Percentiles rank a stretch among this genome's conserved stretches.
Evolutionary conservation across 1,139 yeast genomes (phyloP).

Genomic region (Martiniozyma asiatica): DNA sequence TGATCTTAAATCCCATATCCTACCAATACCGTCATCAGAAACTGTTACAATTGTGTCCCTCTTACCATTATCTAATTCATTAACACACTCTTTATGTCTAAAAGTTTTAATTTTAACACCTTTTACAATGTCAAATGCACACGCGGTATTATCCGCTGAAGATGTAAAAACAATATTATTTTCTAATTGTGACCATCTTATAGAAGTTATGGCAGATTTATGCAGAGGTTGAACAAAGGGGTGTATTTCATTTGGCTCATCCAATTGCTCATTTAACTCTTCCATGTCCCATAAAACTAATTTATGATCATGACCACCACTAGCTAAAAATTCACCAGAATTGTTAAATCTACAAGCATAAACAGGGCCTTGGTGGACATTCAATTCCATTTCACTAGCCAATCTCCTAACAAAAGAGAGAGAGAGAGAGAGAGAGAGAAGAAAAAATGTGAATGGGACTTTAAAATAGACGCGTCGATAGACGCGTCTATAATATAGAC

Average conservation of each 20-base stretch:
- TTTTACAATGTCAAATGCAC: conserved; percentile 44
- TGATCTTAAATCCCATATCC: conserved; percentile 54
- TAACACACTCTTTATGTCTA: conserved; percentile 45
- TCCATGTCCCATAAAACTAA: conserved; percentile 30
- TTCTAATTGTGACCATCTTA: conserved; percentile 33
- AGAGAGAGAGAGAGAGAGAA: too few relatives aligned
- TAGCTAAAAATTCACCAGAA: conserved; percentile 33
- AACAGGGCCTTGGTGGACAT: conserved; percentile 34
- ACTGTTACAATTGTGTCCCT: conserved; percentile 25
- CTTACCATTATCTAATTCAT: conserved; percentile 31
- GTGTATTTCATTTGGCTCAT: too few relatives aligned
- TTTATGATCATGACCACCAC: conserved; percentile 41
- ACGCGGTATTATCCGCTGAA: conserved; percentile 41
- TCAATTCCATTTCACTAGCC: conserved; percentile 5
- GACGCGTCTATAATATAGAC: too few relatives aligned
- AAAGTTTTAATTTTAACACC: conserved; percentile 42
- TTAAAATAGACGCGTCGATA: too few relatives aligned
- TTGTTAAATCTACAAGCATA: conserved; percentile 32
- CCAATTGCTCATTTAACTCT: conserved; percentile 15
- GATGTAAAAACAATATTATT: conserved; percentile 28
- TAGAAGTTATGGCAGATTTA: conserved; percentile 38
- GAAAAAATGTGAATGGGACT: too few relatives aligned
- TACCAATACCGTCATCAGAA: conserved; percentile 52
- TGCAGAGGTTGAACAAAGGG: conserved; percentile 25
- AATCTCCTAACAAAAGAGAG: too few relatives aligned